These are phyloP conservation scores for Sporisorium exsertum DNA, from an alignment of 1,284 basidiomycete species.

Conservation along the genomic window DNA sequence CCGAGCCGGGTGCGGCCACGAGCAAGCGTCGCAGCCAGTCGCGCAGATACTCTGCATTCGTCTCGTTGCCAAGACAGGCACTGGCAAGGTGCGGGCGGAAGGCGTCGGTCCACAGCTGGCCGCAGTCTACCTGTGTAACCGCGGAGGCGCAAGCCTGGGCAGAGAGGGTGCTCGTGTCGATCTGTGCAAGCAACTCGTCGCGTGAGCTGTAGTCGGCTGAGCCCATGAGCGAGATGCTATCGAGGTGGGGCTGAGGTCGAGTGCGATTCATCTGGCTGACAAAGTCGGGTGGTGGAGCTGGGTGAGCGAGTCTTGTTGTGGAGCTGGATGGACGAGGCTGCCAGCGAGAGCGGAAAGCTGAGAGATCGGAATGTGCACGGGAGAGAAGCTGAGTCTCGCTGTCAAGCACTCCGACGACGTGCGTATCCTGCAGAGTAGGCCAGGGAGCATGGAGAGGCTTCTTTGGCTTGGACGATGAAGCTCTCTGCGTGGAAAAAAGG, in stretches of 20 bases:
- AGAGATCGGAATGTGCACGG: constrained; percentile 4
- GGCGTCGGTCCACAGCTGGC: constrained; percentile 45
- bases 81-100: constrained; percentile 35
- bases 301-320: background rate
- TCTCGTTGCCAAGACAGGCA: constrained; percentile 46
- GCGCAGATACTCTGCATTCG: constrained; percentile 33
- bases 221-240: constrained; percentile 6
- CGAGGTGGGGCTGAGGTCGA: constrained; percentile 4
- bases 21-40: constrained; percentile 56
- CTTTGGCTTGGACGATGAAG: constrained; percentile 16
- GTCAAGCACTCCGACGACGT: constrained; percentile 12
- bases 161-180: constrained; percentile 9
- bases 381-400: constrained; percentile 13
- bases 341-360: constrained; percentile 24
- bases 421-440: constrained; percentile 22
- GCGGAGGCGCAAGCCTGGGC: background rate
- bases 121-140: background rate
- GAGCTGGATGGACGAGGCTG: background rate
- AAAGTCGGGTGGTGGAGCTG: constrained; percentile 17
- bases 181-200: constrained; percentile 20
- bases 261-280: constrained; percentile 16
- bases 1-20: constrained; percentile 27
- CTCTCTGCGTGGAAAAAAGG: constrained; percentile 31
- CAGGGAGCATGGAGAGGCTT: constrained; percentile 30
- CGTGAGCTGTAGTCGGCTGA: background rate